Base-by-base conservation (phyloP, 2,329 filamentous ascomycete genomes). In the Fusarium ambrosium region DNA sequence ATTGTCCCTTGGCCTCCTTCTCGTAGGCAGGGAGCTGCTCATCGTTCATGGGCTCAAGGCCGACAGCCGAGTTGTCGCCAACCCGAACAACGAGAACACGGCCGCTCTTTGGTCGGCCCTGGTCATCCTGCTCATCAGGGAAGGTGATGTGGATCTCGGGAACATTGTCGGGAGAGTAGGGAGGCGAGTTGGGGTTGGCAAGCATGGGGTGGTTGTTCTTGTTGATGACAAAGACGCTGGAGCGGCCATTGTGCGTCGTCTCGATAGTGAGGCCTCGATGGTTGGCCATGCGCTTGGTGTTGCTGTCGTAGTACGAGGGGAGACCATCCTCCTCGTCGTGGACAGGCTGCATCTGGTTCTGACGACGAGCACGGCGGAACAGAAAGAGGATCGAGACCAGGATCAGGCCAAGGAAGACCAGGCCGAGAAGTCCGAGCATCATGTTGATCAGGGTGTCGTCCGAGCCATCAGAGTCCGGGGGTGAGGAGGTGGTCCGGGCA, bases 71-170 rank as follows among this genome's bases (percentile, higher is more conserved):
- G 71, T 91, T 93, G 76, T 98, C 97, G 72, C 95, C 95, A 62
- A 98, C 94, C 62, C 94, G 91, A 66, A 99, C 96, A 39, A 98
- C 91, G 24, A 99, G 93, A 62, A 98, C 95, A 36, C 95, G 92
- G 37, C 96, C 96, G 76, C 93, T 95, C 86, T 93, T 93, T 78
- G 89, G 89, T 84, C 92, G 94, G 77, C 96, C 96, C 64, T 90
- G 87, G 77, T 95, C 94, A 81, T 98, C 95, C 78, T 97, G 92
- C 87, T 98, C 97, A 79, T 97, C 94, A 18, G 97, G 97, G 87
- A 99, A 98, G 39, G 97, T 98, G 84, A 99, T 98, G 84, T 95
- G 95, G 80, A 99, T 99, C 86, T 98, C 94, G 22, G 97, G 97
- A 32, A 98, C 89, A 76, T 93, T 93, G 83, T 91, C 94, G n/a